Evolutionary conservation across 805 yeast species (phyloP).

Genomic region (Yarrowia deformans): DNA sequence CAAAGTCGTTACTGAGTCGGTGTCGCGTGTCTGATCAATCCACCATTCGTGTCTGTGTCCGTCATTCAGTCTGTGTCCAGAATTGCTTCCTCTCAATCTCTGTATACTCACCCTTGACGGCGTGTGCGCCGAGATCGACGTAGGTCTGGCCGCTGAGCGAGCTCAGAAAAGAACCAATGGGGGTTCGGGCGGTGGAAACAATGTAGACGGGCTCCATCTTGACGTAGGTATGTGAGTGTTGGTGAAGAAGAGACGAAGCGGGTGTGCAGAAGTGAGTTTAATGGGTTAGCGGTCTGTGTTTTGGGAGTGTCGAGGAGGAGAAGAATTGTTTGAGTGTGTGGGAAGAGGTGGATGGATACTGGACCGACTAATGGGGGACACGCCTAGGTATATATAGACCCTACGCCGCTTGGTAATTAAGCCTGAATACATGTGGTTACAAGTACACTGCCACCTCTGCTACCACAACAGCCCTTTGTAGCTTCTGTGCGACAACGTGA

Average conservation of each 20-base stretch:
- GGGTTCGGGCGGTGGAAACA: slow-evolving; percentile 92
- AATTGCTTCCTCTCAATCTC: background rate
- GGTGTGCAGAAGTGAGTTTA: background rate
- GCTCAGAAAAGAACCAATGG: slow-evolving; percentile 95
- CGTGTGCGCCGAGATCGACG: slow-evolving; percentile 89
- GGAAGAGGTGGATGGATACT: background rate
- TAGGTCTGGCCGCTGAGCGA: slow-evolving; percentile 73
- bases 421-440: background rate
- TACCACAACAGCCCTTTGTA: background rate
- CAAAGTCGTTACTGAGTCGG: no score
- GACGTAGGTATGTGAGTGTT: background rate
- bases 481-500: background rate
- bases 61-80: no score
- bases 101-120: slow-evolving; percentile 63
- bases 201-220: slow-evolving; percentile 67
- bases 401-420: background rate
- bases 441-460: background rate
- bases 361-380: no score
- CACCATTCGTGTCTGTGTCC: background rate
- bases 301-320: background rate
- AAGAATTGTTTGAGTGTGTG: no score
- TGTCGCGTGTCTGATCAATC: no score
- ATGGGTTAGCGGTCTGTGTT: background rate
- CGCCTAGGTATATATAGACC: background rate
- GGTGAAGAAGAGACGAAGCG: slow-evolving; percentile 10